Evolutionary conservation across 139 green algal genomes (phyloP).

Genomic region (Cymbomonas tetramitiformis): DNA sequence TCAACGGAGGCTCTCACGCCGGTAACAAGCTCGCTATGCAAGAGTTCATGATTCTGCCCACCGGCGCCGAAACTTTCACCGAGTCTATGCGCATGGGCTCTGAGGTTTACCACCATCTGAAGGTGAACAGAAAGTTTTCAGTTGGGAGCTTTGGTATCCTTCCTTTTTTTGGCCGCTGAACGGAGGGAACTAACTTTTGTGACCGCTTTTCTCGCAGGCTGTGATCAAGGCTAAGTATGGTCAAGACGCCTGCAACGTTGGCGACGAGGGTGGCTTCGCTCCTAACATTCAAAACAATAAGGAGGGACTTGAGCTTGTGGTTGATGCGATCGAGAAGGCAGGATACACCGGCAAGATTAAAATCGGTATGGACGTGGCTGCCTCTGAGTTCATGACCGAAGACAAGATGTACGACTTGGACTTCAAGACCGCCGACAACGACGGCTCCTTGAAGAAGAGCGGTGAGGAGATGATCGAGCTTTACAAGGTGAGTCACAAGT

Average conservation of each 20-base stretch:
- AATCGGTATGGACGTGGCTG: constrained; percentile 96
- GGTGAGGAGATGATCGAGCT: constrained; percentile 70
- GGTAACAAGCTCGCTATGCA: constrained; percentile 97
- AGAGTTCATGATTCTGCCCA: constrained; percentile 99
- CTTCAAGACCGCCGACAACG: constrained; percentile 87
- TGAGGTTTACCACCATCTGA: constrained; percentile 95
- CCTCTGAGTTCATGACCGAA: constrained; percentile 81
- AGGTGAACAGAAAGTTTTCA: too few species aligned
- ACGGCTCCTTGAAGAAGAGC: constrained; percentile 69
- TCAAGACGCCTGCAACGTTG: constrained; percentile 92
- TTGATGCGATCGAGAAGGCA: constrained; percentile 79
- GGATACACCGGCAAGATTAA: constrained; percentile 87
- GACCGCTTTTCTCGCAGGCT: too few species aligned
- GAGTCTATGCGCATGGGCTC: constrained; percentile 85
- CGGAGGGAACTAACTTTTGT: too few species aligned
- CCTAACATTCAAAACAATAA: constrained; percentile 87
- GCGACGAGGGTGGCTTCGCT: constrained; percentile 96
- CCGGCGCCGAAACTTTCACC: constrained; percentile 61
- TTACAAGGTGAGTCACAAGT: too few species aligned
- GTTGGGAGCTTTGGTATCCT: too few species aligned
- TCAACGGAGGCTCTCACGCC: constrained; percentile 94
- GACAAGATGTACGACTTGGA: constrained; percentile 91
- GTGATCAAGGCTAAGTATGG: constrained; percentile 87
- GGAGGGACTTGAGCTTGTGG: constrained; percentile 84
- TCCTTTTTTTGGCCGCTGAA: too few species aligned